Base-by-base conservation (phyloP, 1,284 basidiomycete genomes). In the Stygiomarasmius scandens region DNA sequence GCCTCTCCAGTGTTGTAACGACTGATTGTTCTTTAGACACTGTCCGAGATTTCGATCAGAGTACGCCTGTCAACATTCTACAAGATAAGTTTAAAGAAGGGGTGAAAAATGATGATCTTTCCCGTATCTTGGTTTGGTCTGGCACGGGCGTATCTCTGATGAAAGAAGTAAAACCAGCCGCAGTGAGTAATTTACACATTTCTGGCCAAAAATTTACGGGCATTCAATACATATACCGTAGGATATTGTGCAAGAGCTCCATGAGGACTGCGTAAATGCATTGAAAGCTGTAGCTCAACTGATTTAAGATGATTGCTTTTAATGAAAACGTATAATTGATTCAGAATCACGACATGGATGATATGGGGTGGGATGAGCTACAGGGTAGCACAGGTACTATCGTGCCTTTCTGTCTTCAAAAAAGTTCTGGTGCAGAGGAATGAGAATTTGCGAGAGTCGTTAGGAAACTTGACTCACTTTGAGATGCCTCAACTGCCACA, bases 401-500 rank as follows among this genome's bases (percentile, higher is more conserved):
- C 85, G 79, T 77, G 91, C 86, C 69, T 93, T 95, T 71, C 93
- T 86, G 70, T 94, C 93, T 72, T 93, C 91, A 73, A 95, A 95
- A 79, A 95, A 95, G 59, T 82, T 80, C 92, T 93, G 63, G 9
- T 55, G 56, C 58, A 44, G 12, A 34, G 11, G 29, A 56, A 25
- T 47, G 12, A 52, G 49, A 19, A 4, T 51, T 23, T 29, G 44
- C 51, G 24, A 54, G 9, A 49, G 22, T 52, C 22, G 25, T 60
- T 54, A 52, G 41, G 29, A n/a, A n/a, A n/a, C 10, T 43, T 1
- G 16, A 74, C 85, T 69, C 67, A 93, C 94, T 79, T 87, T 93
- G 60, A 99, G 78, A 81, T 98, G 93, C 66, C 90, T 80, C 72
- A 98, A 78, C 73, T 98, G 96, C 38, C 96, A 98, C 25, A 83